Base-by-base conservation (phyloP, 179 eudicot genomes). In the Actinidia chinensis region DNA sequence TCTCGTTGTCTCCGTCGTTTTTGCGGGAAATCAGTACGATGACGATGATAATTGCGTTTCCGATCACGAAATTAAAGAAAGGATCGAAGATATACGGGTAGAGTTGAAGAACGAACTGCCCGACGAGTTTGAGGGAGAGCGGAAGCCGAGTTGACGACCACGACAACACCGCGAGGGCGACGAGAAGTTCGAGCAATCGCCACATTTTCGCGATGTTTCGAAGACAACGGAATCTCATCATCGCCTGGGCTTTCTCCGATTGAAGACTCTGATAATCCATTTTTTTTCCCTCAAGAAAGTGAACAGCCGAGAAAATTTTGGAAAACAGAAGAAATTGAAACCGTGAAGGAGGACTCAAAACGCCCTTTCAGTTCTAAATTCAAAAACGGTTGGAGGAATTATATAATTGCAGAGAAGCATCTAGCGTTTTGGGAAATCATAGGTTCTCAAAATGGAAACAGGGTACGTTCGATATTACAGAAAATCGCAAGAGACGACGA, bases 191-290 rank as follows among this genome's bases (percentile, higher is more conserved):
- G 3, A 90, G 44, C 28, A 85, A 4, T 6, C 76, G 80, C 11
- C 84, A 68, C 59, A 84, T 40, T 74, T 80, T 87, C 0, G 84
- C 82, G 52, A 88, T 52, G 44, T 78, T 86, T 3, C 66, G 83
- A 80, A 87, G 84, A 0, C 82, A 83, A 5, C 70, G 82, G 77
- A 79, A 91, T 36, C 89, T 79, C 9, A 69, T 81, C 84, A 87
- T 83, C 71, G 97, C 94, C 61, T 82, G 86, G 48, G 79, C 84
- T 76, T 92, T 92, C 81, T 89, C 94, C 6, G 84, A 43, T 60
- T 86, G 82, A 4, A 91, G 76, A 20, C 72, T 44, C 61, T 70
- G 61, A 60, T 51, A 65, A 23, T 80, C 82, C 89, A 88, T 88
- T 25, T 51, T 79, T 3, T 42, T 36, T 18, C 8, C 8, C 66